These are phyloP conservation scores for Penicillium herquei DNA, from an alignment of 495 filamentous ascomycete genomes.

Conservation along the genomic window DNA sequence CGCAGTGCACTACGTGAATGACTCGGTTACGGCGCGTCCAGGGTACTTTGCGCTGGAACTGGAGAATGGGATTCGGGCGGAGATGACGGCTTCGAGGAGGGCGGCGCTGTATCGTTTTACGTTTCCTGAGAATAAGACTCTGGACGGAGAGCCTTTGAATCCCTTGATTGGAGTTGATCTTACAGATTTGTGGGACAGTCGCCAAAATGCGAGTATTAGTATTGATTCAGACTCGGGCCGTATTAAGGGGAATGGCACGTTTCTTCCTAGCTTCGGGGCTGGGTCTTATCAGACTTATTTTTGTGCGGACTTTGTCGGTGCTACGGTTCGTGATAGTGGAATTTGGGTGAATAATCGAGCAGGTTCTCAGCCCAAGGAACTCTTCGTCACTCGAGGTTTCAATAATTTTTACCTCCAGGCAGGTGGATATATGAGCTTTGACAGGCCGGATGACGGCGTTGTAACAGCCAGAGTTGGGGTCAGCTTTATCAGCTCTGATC, in stretches of 20 bases:
- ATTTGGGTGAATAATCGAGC: constrained; percentile 65
- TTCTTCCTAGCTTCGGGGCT: constrained; percentile 67
- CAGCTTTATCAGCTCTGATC: constrained; percentile 65
- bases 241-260: constrained; percentile 63
- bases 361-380: constrained; percentile 50
- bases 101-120: constrained; percentile 69
- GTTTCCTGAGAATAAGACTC: constrained; percentile 51
- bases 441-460: constrained; percentile 41
- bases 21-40: constrained; percentile 58
- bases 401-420: constrained; percentile 62
- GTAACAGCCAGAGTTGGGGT: constrained; percentile 63
- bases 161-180: constrained; percentile 66
- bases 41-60: constrained; percentile 67
- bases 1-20: constrained; percentile 44
- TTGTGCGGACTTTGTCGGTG: constrained; percentile 68
- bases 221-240: constrained; percentile 60
- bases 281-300: constrained; percentile 64
- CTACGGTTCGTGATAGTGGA: constrained; percentile 57
- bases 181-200: constrained; percentile 62
- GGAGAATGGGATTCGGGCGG: constrained; percentile 55
- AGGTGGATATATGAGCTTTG: constrained; percentile 62
- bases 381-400: constrained; percentile 56
- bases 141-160: constrained; percentile 34
- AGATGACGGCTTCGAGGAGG: constrained; percentile 68
- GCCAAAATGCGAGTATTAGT: constrained; percentile 58